Base-by-base conservation (phyloP, 176 grass and related monocot species). In the Chrysopogon serrulatus region DNA sequence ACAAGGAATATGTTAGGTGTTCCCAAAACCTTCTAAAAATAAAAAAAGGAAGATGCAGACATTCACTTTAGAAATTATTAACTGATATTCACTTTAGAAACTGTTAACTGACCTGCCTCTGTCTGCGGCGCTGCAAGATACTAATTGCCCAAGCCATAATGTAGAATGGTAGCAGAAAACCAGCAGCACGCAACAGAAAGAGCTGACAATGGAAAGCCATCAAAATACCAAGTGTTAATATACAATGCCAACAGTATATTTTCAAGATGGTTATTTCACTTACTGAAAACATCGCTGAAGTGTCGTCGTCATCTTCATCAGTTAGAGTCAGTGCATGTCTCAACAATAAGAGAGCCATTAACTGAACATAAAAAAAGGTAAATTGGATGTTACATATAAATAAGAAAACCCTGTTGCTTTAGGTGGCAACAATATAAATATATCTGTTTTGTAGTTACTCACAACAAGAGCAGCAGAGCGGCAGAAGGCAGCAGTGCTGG, bases 61-160 rank as follows among this genome's bases (percentile, higher is more conserved):
- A 68, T 68, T 66, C 64, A 66, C 37, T 59, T 67, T 36, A 56
- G 32, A 19, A 14, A 78, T 60, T 12, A 10, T 39, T 57, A 69
- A 79, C 83, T 92, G 60, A 97, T n/a, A n/a, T n/a, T n/a, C n/a
- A n/a, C n/a, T n/a, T n/a, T n/a, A n/a, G n/a, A n/a, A 17, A 74
- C 49, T 7, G 30, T 39, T 56, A 73, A 82, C 84, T 93, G 65
- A 98, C 95, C 92, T 95, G 95, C 68, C 87, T 83, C 68, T 90
- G 91, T 77, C 91, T 93, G 66, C 88, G 85, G 32, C 74, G 89
- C 82, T 95, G 95, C 64, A 98, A 87, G 41, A 98, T 92, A 86
- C 88, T 95, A 77, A 95, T 93, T 32, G 89, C 91, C 95, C 95
- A 95, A 71, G 91, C 92, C 91, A 98, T 95, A 73, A 95, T 89